A percentile compares a stretch with the other conserved stretches of the same genome.
Evolutionary conservation across 176 grass and related monocot species (phyloP).

Genomic region (Tuctoria greenei): DNA sequence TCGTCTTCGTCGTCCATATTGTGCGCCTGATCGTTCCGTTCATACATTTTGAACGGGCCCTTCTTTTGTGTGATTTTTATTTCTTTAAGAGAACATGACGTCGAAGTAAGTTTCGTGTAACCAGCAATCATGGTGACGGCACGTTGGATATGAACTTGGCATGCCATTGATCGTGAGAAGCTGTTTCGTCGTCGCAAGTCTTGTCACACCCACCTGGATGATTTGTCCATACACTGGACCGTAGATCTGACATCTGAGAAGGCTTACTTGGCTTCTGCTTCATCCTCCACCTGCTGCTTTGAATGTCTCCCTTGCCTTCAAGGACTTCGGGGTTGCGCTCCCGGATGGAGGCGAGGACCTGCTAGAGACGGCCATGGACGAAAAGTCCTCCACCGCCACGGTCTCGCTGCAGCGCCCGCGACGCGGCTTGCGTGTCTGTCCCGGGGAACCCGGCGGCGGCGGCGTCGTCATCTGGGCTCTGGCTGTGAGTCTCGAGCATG

Average conservation of each 20-base stretch:
- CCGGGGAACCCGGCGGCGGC: conserved; percentile 12
- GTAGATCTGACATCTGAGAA: no score
- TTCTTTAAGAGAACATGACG: not conserved
- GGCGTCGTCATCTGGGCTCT: not conserved
- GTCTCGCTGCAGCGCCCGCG: conserved; percentile 54
- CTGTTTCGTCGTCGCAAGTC: no score
- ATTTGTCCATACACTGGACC: no score
- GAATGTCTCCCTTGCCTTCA: conserved; percentile 50
- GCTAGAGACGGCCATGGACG: conserved; percentile 61
- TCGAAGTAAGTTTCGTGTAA: no score
- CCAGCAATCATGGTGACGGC: no score
- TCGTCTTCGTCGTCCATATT: conserved; percentile 67
- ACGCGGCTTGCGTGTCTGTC: conserved; percentile 48
- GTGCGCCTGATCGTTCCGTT: conserved; percentile 31
- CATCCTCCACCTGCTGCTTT: conserved; percentile 36
- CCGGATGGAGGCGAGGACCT: conserved; percentile 67
- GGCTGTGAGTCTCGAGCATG: not conserved
- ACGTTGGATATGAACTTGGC: no score
- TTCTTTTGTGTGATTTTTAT: no score
- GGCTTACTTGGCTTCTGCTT: no score
- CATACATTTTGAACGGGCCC: not conserved
- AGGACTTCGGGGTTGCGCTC: conserved; percentile 52
- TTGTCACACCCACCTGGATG: no score
- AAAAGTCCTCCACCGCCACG: conserved; percentile 69
- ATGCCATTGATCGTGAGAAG: no score